Evolutionary conservation across 2,329 filamentous ascomycete species (phyloP).

Genomic region (Oidium heveae): DNA sequence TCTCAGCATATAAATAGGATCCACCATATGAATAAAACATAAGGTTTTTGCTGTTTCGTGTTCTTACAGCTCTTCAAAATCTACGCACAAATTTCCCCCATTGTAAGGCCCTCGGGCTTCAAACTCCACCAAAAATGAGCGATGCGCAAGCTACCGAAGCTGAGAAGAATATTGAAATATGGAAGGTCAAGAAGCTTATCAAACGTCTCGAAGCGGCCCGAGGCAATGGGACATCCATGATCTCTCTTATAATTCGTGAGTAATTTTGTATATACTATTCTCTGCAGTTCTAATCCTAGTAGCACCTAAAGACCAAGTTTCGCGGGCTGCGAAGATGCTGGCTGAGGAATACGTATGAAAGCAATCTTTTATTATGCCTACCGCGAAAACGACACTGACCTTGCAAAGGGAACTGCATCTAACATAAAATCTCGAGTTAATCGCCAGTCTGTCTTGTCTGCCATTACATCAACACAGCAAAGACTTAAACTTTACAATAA

Average conservation of each 20-base stretch:
- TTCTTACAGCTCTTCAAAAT: not conserved
- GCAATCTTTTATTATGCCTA: not conserved
- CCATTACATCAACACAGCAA: constrained; percentile 97
- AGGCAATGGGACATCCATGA: constrained; percentile 98
- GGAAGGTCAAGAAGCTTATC: constrained; percentile 99
- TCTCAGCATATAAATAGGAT: too few species aligned
- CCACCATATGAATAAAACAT: too few species aligned
- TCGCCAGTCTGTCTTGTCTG: constrained; percentile 86
- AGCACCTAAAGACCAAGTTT: constrained; percentile 97
- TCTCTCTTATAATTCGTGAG: constrained; percentile 94
- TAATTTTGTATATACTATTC: not conserved
- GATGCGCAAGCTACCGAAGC: constrained; percentile 71
- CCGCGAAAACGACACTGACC: constrained; percentile 4
- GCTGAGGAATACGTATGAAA: constrained; percentile 89
- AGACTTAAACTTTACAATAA: constrained; percentile 98
- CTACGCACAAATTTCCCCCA: not conserved
- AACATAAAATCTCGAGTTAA: constrained; percentile 99
- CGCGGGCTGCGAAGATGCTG: constrained; percentile 94
- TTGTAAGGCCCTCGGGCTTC: constrained; percentile 1
- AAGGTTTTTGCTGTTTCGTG: not conserved
- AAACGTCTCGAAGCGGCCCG: constrained; percentile 92
- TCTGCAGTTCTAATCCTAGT: constrained; percentile 3
- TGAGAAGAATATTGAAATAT: constrained; percentile 87
- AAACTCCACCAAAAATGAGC: constrained; percentile 40
- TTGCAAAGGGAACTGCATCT: constrained; percentile 63